These are phyloP conservation scores for Grammothele lineata DNA, from an alignment of 768 basidiomycete genomes.

Conservation along the genomic window DNA sequence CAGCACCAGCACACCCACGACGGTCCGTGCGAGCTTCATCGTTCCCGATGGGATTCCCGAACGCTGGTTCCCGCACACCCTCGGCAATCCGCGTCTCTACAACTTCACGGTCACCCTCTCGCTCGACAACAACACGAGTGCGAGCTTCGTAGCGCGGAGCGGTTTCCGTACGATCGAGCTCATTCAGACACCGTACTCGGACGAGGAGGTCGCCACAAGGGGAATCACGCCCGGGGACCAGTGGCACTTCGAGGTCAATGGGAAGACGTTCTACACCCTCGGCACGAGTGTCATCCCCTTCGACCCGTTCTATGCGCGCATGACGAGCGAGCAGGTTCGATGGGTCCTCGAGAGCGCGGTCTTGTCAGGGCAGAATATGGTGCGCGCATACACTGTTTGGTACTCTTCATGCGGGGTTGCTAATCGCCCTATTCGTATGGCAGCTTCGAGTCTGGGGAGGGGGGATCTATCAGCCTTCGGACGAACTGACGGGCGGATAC, in stretches of 20 bases:
- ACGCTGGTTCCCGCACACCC: constrained; percentile 53
- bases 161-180: constrained; percentile 58
- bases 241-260: constrained; percentile 59
- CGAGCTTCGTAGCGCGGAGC: constrained; percentile 40
- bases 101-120: constrained; percentile 42
- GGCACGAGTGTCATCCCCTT: constrained; percentile 61
- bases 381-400: constrained; percentile 18
- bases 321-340: constrained; percentile 43
- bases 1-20: constrained; percentile 30
- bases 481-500: constrained; percentile 40
- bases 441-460: constrained; percentile 61
- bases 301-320: constrained; percentile 55
- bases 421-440: too few species aligned
- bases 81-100: constrained; percentile 52
- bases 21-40: constrained; percentile 40
- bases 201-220: constrained; percentile 37
- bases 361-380: constrained; percentile 56
- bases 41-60: constrained; percentile 43
- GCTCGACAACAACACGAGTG: constrained; percentile 15
- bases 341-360: constrained; percentile 57
- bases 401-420: too few species aligned
- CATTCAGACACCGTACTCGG: constrained; percentile 43
- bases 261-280: constrained; percentile 48
- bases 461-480: constrained; percentile 34
- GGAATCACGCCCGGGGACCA: constrained; percentile 58